Base-by-base conservation (phyloP, 345 rosid genomes). In the Physaria fendleri region DNA sequence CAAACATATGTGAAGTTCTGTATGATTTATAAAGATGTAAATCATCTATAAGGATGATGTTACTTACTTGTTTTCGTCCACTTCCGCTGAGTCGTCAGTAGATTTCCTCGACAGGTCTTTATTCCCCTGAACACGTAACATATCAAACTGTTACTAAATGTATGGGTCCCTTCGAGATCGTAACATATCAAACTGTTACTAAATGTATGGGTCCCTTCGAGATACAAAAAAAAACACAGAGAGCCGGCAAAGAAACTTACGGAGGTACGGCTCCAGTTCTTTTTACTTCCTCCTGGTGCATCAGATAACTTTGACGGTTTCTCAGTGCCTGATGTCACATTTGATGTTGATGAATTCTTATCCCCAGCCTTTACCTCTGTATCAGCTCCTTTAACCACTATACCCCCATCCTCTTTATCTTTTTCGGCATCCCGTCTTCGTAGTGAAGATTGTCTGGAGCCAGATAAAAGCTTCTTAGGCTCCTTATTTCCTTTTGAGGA, bases 71-170 rank as follows among this genome's bases (percentile, higher is more conserved):
- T 76, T 77, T 56, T 84, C 50, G 8, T 53, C 88, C 61, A 68
- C 71, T 34, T 82, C 87, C 42, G 46, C n/a, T 39, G 74, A 41
- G 44, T 25, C 74, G 71, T 85, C 88, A 66, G 78, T 74, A 61
- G 87, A 80, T 69, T 87, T 96, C 94, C 80, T 76, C 22, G 97
- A 77, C 30, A 81, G 88, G 71, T 85, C 81, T 81, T 79, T 93
- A 74, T 56, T 89, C 40, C 76, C 96, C 99, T 93, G 81, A 60
- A 50, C 12, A 51, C 43, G 58, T 41, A 64, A 57, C n/a, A n/a
- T n/a, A n/a, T n/a, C n/a, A n/a, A n/a, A n/a, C n/a, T n/a, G n/a
- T n/a, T n/a, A n/a, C n/a, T n/a, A n/a, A n/a, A n/a, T n/a, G n/a
- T n/a, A n/a, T n/a, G n/a, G n/a, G n/a, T n/a, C n/a, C n/a, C n/a